Base-by-base conservation (phyloP, 2,329 filamentous ascomycete genomes). In the Trichoderma sp. region DNA sequence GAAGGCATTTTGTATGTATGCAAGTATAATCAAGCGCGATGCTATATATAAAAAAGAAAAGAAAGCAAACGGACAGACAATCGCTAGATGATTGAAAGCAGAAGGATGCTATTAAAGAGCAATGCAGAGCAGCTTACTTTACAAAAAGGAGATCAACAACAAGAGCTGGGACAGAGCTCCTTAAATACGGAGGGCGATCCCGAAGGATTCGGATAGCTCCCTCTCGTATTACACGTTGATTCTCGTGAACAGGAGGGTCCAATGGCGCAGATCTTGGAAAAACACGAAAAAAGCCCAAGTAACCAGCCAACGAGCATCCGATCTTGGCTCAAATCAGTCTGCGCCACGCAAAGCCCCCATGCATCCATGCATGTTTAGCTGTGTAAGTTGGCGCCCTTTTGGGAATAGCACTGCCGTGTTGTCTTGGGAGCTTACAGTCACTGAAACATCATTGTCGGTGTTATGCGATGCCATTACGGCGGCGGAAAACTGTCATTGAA, bases 1-100 rank as follows among this genome's bases (percentile, higher is more conserved):
- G 76, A 77, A 73, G 74, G 75, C 79, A 81, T 81, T 28, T 34
- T 53, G 30, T 8, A 23, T 7, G 7, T 43, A 26, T 32, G 28
- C 36, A 30, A 36, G 9, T 55, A 20, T 28, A 34, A 43, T 23
- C 34, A 39, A 36, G n/a, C 53, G 32, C 39, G 28, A 17, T 36
- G 17, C 17, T 36, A 20, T 8, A 23, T 47, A 20, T 30, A 9
- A 26, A 36, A 34, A 3, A 12, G 23, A 26, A 32, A n/a, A n/a
- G 12, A 32, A 43, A 59, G n/a, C 30, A 23, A 34, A n/a, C 9
- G 23, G 23, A 23, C 23, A 23, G 23, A 23, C 23, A 23, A 23
- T 23, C 23, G 66, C 50, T 57, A 50, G 50, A 39, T 15, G 47
- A 39, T 28, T 1, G 77, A 77, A 76, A 78, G 65, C 71, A 75